A percentile compares a stretch with the other conserved stretches of the same genome.
phyloP scores from a whole-genome alignment of 108 stramenopile species.

The Asterionellopsis glacialis region DNA sequence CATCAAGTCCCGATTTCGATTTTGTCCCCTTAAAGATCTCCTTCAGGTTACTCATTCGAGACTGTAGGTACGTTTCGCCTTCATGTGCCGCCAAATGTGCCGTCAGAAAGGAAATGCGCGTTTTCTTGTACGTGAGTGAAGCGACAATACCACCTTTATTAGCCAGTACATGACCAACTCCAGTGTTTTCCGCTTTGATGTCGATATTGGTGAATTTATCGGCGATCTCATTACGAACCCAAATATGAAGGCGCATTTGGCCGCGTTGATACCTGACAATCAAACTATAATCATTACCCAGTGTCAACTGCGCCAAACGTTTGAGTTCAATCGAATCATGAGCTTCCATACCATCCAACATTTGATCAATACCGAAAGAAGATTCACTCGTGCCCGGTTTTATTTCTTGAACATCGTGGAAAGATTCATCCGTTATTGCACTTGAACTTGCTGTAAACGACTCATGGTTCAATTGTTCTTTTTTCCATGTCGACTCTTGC shows the following conservation, averaged over 20 bases:
- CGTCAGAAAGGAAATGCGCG: conserved; percentile 40
- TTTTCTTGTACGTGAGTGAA: conserved; percentile 24
- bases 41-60: conserved; percentile 29
- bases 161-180: conserved; percentile 35
- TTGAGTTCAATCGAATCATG: conserved; percentile 3
- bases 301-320: conserved; percentile 8
- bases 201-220: conserved; percentile 3
- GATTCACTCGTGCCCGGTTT: not conserved
- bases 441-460: too few relatives aligned
- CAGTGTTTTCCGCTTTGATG: conserved; percentile 49
- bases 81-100: conserved; percentile 69
- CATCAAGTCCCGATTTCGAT: conserved; percentile 25
- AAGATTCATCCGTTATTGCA: too few relatives aligned
- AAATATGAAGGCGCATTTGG: conserved; percentile 62
- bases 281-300: conserved; percentile 18
- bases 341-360: not conserved
- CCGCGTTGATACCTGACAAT: conserved; percentile 42
- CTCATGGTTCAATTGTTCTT: not conserved
- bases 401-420: not conserved
- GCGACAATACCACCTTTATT: conserved; percentile 71
- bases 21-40: conserved; percentile 47
- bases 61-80: conserved; percentile 32
- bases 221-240: conserved; percentile 22
- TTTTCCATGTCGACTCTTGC: conserved; percentile 52
- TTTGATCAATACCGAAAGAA: too few relatives aligned